Base-by-base conservation (phyloP, 1,284 basidiomycete genomes). In the Ceratobasidium papillatum region DNA sequence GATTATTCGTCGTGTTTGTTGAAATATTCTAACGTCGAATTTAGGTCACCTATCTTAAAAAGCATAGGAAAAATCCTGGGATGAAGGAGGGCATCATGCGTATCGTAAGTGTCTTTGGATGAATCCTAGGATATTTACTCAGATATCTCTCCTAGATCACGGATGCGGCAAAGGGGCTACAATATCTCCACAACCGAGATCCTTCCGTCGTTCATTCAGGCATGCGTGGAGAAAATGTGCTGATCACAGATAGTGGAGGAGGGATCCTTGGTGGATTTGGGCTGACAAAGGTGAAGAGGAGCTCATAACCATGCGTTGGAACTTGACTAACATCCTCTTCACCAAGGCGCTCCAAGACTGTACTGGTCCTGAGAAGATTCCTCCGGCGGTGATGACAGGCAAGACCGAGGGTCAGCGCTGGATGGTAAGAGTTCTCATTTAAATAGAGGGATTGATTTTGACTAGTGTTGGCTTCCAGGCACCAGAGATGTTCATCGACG, bases 181-280 rank as follows among this genome's bases (percentile, higher is more conserved):
- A 73, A 22, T 73, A 72, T 30, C 45, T 72, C 2, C 69, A 72
- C 27, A 47, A 41, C n/a, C 58, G 58, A 1, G 34, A 72, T 14
- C 56, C 69, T 0, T 43, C 69, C 9, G 58, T 72, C 8, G 69
- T 72, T 14, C 69, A 72, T 14, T 72, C 69, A n/a, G 69, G 69
- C 19, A 72, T 72, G 69, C 25, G 69, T 5, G 69, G 69, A 14
- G 69, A 72, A n/a, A 72, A 72, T 22, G 41, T 72, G 1, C 30
- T 72, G 45, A 72, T 72, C 22, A 72, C 38, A 14, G 69, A 72
- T 30, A 51, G 45, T 51, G 69, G 59, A 62, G 58, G 69, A 38
- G 69, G 27, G 9, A 38, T 72, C 36, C 45, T 72, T 2, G 69
- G 69, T 19, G 69, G 69, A 27, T 72, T 72, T 30, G 69, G 69